Evolutionary conservation across 106 monocot genomes (phyloP).

Genomic region (Allium cepa): DNA sequence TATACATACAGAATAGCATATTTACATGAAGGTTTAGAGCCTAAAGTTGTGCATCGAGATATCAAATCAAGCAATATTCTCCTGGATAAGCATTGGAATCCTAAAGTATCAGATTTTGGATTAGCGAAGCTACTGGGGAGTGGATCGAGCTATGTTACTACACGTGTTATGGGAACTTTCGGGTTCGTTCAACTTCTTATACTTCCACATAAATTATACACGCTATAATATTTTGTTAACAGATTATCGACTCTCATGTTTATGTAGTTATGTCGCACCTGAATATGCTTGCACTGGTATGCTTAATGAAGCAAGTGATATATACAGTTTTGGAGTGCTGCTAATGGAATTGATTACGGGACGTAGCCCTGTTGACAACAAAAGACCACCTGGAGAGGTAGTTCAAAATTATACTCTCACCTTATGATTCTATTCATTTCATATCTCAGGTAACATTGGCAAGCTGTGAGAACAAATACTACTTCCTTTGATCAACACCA

Average conservation of each 20-base stretch:
- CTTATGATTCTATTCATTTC: background rate
- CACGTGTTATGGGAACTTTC: conserved; percentile 96
- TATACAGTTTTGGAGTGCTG: conserved; percentile 91
- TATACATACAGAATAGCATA: conserved; percentile 63
- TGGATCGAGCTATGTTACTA: conserved; percentile 76
- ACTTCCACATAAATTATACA: background rate
- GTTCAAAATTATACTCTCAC: background rate
- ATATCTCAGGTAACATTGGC: background rate
- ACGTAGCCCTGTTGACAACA: conserved; percentile 76
- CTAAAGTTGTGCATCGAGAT: conserved; percentile 93
- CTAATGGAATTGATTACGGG: conserved; percentile 91
- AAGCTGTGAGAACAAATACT: background rate
- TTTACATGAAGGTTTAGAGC: conserved; percentile 92
- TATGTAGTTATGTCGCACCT: conserved; percentile 79
- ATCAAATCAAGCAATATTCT: conserved; percentile 97
- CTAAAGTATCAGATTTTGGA: conserved; percentile 95
- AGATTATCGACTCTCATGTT: background rate
- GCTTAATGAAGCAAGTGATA: conserved; percentile 77
- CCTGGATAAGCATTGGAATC: conserved; percentile 78
- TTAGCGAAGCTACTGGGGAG: conserved; percentile 80
- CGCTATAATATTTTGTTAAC: background rate
- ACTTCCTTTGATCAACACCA: background rate
- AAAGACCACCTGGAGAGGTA: conserved; percentile 64
- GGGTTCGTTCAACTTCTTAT: conserved; percentile 39
- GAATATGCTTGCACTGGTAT: conserved; percentile 89